Percentiles rank a stretch among this genome's conserved stretches.
Conservation (phyloP, 257 asterid species). For the Nicotiana attenuata region DNA sequence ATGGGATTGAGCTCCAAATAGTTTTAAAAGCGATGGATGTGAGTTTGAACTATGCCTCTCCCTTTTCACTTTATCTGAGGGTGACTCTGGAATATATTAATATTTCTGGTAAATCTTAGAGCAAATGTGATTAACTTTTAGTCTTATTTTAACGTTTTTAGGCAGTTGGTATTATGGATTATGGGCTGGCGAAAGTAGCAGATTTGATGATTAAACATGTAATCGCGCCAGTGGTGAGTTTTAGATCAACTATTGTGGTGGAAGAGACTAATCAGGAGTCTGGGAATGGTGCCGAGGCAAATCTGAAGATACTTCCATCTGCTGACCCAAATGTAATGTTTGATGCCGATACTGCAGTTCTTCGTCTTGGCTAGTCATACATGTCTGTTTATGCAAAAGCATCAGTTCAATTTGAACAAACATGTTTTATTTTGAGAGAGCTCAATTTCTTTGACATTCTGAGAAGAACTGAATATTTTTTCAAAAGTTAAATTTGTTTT, state of each 20-base stretch:
- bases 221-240: slow-evolving; percentile 48
- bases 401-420: background rate
- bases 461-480: background rate
- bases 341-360: background rate
- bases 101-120: background rate
- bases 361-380: background rate
- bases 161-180: slow-evolving; percentile 69
- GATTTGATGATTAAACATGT: slow-evolving; percentile 65
- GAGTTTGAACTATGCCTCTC: slow-evolving; percentile 29
- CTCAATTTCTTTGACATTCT: background rate
- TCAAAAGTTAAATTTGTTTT: background rate
- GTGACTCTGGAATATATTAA: background rate
- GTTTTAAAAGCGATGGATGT: slow-evolving; percentile 85
- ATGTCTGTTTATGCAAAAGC: background rate
- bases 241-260: slow-evolving; percentile 37
- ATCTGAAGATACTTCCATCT: slow-evolving; percentile 59
- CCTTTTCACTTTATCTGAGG: slow-evolving; percentile 6
- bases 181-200: slow-evolving; percentile 86
- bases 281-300: slow-evolving; percentile 35
- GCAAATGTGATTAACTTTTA: background rate
- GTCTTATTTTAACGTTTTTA: slow-evolving; percentile 30
- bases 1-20: slow-evolving; percentile 61
- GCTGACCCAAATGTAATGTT: slow-evolving; percentile 45
- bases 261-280: slow-evolving; percentile 37
- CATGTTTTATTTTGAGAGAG: background rate